Conservation (phyloP, 2,329 filamentous ascomycete genomes). For the Boeremia exigua region DNA sequence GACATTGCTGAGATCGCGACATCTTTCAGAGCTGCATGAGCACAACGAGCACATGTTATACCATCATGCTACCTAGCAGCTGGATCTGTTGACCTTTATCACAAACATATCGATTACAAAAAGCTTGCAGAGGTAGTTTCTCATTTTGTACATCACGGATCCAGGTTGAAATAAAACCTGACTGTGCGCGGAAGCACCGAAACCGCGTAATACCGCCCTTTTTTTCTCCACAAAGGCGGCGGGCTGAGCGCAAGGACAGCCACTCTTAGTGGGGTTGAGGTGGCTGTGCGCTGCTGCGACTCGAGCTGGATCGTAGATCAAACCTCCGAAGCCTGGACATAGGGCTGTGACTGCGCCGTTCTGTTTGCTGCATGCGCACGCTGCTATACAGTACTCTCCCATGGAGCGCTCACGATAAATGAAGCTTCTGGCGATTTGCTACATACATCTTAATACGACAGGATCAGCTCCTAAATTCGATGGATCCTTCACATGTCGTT, state of each 20-base stretch:
- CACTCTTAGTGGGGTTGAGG: slow-evolving; percentile 3
- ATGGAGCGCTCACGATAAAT: background rate
- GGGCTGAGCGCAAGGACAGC: slow-evolving; percentile 9
- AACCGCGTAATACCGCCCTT: slow-evolving; percentile 10
- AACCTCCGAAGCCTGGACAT: background rate
- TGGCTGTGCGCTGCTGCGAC: slow-evolving; percentile 8
- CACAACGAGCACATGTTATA: no score
- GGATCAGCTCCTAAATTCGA: no score
- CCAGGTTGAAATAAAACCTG: background rate
- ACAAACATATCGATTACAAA: background rate
- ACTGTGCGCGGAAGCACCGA: background rate
- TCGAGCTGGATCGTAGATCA: background rate
- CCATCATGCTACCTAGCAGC: no score
- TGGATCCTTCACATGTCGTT: no score
- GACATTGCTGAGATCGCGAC: background rate
- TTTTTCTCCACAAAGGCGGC: slow-evolving; percentile 14
- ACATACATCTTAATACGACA: no score
- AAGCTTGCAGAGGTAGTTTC: no score
- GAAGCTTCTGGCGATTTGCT: no score
- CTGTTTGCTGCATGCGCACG: background rate
- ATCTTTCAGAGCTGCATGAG: no score
- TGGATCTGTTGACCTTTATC: no score
- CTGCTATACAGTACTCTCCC: background rate
- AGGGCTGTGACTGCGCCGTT: background rate
- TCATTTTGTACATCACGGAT: background rate